Evolutionary conservation across 768 basidiomycete species (phyloP).

Genomic region (Tulasnella sp.): DNA sequence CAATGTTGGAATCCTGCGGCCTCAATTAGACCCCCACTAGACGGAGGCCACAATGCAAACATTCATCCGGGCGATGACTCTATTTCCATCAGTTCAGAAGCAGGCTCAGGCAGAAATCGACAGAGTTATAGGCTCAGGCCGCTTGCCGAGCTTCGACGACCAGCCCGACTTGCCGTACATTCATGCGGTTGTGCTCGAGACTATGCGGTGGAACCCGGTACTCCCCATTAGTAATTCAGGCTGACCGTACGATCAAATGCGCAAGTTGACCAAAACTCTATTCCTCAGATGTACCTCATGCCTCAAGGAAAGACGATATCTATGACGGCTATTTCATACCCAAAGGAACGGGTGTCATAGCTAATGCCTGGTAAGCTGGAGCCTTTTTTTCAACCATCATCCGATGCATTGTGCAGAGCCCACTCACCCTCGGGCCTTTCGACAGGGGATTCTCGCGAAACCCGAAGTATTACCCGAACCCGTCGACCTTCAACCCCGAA

Average conservation of each 20-base stretch:
- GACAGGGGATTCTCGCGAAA: constrained; percentile 23
- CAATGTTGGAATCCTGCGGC: no score
- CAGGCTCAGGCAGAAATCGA: constrained; percentile 49
- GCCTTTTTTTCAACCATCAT: not conserved
- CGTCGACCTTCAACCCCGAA: constrained; percentile 27
- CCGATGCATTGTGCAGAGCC: no score
- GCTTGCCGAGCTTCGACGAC: constrained; percentile 41
- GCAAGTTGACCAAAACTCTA: not conserved
- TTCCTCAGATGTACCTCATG: not conserved
- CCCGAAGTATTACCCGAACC: constrained; percentile 5
- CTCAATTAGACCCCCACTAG: not conserved
- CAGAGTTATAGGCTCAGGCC: constrained; percentile 40
- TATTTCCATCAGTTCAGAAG: constrained; percentile 41
- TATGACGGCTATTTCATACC: constrained; percentile 22
- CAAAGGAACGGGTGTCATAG: not conserved
- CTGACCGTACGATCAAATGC: not conserved
- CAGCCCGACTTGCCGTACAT: constrained; percentile 38
- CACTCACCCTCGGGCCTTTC: no score
- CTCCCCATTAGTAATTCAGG: not conserved
- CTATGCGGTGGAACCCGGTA: constrained; percentile 36
- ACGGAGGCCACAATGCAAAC: constrained; percentile 36
- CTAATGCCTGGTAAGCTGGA: constrained; percentile 1
- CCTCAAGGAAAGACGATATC: not conserved
- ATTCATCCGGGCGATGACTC: constrained; percentile 39
- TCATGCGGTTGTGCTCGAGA: constrained; percentile 38